Evolutionary conservation across 2,329 filamentous ascomycete species (phyloP).

Genomic region (Pseudogymnoascus sp.): DNA sequence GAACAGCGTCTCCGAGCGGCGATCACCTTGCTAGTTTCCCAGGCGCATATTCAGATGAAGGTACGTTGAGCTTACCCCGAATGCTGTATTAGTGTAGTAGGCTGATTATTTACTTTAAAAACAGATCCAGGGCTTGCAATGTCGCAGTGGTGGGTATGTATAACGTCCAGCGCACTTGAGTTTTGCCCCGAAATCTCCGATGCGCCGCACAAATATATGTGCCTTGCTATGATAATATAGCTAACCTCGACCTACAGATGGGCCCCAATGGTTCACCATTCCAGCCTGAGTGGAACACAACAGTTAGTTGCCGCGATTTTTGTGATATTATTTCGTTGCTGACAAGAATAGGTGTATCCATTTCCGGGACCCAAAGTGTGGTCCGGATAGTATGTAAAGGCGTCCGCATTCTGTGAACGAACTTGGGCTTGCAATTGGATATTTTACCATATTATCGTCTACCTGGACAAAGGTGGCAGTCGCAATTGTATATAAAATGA

Average conservation of each 20-base stretch:
- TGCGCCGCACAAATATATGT: neutral
- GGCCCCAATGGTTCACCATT: neutral
- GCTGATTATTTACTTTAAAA: neutral
- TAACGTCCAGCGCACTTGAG: neutral
- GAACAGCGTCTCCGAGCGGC: neutral
- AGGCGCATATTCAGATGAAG: conserved; percentile 5
- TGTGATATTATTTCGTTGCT: neutral
- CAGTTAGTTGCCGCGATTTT: neutral
- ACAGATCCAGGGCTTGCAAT: conserved; percentile 13
- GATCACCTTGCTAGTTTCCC: conserved; percentile 12
- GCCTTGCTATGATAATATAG: neutral
- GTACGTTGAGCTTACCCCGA: neutral
- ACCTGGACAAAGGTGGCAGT: neutral
- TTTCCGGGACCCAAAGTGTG: conserved; percentile 12
- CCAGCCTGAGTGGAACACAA: conserved; percentile 1
- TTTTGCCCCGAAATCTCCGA: conserved; percentile 5
- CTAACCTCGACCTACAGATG: neutral
- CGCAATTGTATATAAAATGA: neutral
- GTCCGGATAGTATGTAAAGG: neutral
- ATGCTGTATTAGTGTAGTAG: neutral
- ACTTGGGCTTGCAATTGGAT: neutral
- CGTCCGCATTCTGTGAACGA: neutral
- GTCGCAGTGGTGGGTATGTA: conserved; percentile 8
- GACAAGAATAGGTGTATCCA: conserved; percentile 10
- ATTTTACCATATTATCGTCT: neutral